A percentile compares a stretch with the other conserved stretches of the same genome.
These are phyloP conservation scores for Pythium pyrilobum DNA, from an alignment of 352 stramenopile species.

Conservation along the genomic window DNA sequence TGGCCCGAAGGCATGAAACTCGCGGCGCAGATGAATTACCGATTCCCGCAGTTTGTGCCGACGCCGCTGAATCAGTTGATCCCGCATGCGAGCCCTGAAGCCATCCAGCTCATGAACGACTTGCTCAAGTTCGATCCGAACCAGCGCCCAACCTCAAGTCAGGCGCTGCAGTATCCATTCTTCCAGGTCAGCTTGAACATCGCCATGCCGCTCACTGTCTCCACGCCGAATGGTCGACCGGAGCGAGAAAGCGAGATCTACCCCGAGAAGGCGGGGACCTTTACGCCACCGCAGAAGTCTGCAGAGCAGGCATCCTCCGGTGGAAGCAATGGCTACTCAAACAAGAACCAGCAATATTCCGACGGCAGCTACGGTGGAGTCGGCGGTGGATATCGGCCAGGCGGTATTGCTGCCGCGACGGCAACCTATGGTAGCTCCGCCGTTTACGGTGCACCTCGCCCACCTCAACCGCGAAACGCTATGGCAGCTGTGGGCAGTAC, in stretches of 20 bases:
- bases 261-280: conserved; percentile 34
- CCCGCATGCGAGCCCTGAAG: conserved; percentile 86
- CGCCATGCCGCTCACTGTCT: conserved; percentile 61
- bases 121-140: conserved; percentile 93
- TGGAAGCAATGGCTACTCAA: conserved; percentile 36
- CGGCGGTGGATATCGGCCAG: conserved; percentile 19
- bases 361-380: conserved; percentile 31
- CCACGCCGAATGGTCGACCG: conserved; percentile 47
- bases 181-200: conserved; percentile 89
- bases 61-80: conserved; percentile 88
- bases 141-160: conserved; percentile 87
- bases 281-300: conserved; percentile 60
- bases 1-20: conserved; percentile 96
- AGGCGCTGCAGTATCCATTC: conserved; percentile 94
- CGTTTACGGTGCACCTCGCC: conserved; percentile 38
- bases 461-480: conserved; percentile 47
- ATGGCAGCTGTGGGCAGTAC: conserved; percentile 68
- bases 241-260: conserved; percentile 29
- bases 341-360: conserved; percentile 49
- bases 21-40: conserved; percentile 94
- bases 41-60: conserved; percentile 93
- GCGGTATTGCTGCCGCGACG: conserved; percentile 5
- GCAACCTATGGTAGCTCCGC: conserved; percentile 7
- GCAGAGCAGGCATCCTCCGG: conserved; percentile 34
- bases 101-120: conserved; percentile 90